A percentile compares a stretch with the other conserved stretches of the same genome.
These are phyloP conservation scores for Penicillium paneum DNA, from an alignment of 2,329 filamentous ascomycete genomes.

Conservation along the genomic window DNA sequence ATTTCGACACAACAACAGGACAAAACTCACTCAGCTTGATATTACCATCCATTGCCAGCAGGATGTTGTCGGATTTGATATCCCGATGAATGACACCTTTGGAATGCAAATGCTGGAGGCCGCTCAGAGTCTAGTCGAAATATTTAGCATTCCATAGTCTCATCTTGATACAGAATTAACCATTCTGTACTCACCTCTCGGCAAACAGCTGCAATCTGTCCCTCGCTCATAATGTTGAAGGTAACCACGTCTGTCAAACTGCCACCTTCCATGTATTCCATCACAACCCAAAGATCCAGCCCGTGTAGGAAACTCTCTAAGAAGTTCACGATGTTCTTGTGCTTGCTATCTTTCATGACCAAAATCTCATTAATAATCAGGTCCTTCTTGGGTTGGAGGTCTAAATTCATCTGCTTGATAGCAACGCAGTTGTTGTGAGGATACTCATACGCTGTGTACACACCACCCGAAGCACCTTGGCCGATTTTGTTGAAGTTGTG, in stretches of 20 bases:
- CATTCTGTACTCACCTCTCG: constrained; percentile 60
- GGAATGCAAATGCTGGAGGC: constrained; percentile 90
- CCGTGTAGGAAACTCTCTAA: constrained; percentile 91
- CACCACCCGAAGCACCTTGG: constrained; percentile 92
- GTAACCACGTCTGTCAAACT: constrained; percentile 97
- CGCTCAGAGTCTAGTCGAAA: constrained; percentile 65
- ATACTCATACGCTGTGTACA: constrained; percentile 85
- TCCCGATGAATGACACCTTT: constrained; percentile 98
- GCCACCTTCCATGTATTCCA: constrained; percentile 99
- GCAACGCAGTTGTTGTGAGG: constrained; percentile 84
- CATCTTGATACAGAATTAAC: background rate
- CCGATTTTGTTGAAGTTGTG: constrained; percentile 89
- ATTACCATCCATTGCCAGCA: constrained; percentile 87
- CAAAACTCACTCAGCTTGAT: constrained; percentile 84
- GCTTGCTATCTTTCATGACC: constrained; percentile 98
- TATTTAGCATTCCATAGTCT: constrained; percentile 16
- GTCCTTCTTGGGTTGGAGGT: constrained; percentile 98
- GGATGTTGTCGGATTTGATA: constrained; percentile 98
- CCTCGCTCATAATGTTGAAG: constrained; percentile 98
- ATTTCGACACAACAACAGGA: background rate
- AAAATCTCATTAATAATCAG: constrained; percentile 98
- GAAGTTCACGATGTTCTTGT: constrained; percentile 99
- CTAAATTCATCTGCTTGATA: constrained; percentile 99
- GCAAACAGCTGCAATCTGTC: constrained; percentile 94
- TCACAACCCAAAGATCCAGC: constrained; percentile 95